Base-by-base conservation (phyloP, 768 basidiomycete genomes). In the Tricholoma terreum region DNA sequence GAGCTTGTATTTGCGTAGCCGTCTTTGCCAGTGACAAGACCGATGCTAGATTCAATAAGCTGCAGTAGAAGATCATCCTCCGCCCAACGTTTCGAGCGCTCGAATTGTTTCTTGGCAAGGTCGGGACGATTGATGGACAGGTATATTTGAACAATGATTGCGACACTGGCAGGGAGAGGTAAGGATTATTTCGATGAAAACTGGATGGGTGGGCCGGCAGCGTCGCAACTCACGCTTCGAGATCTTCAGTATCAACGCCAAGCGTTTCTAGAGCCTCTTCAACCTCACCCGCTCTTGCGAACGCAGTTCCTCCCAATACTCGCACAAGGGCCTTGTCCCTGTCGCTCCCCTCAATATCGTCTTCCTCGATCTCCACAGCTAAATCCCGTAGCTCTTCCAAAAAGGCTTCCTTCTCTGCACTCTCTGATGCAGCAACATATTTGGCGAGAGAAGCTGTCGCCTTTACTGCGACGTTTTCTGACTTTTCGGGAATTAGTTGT, bases 181-280 rank as follows among this genome's bases (percentile, higher is more conserved):
- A 19, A 52, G 54, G 24, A 22, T 50, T 27, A 50, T 48, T 52
- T 24, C 30, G 38, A 7, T 19, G 34, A 48, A 14, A 30, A n/a
- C 14, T n/a, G 8, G 45, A 30, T 49, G 6, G 24, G 22, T 22
- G 0, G 8, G 6, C 45, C 12, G 2, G 14, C 24, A 30, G n/a
- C 42, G 36, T n/a, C 45, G 31, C 19, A 6, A 81, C 91, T 64
- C 71, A 95, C 94, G 91, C 90, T 78, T 98, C 94, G 35, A 94
- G 80, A 63, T 92, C 90, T 60, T 87, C 82, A 31, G 84, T 84
- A 49, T 85, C 87, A 6, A 81, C 82, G 7, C 86, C 86, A 31
- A 98, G 78, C 0, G 91, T 94, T 71, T 96, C 94, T 22, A 97
- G 75, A 1, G 94, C 94, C 73, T 98, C 94, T 71, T 97, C 94